These are phyloP conservation scores for Massariosphaeria phaeospora DNA, from an alignment of 495 filamentous ascomycete species.

Conservation along the genomic window DNA sequence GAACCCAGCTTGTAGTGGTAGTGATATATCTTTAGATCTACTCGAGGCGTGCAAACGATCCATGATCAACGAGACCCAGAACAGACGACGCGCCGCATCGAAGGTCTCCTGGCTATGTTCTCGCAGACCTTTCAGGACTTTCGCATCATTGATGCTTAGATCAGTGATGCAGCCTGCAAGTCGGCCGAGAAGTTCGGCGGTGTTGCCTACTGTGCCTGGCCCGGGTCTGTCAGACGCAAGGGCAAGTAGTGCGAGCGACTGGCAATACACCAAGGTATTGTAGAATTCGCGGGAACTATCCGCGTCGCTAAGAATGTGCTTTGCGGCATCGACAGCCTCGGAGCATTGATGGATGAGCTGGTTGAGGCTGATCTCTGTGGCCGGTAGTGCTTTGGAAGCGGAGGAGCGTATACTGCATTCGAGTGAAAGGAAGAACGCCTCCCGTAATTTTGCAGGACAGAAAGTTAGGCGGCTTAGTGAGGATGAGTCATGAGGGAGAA, in stretches of 20 bases:
- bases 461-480: conserved; percentile 18
- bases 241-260: conserved; percentile 17
- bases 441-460: conserved; percentile 23
- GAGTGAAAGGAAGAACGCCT: conserved; percentile 26
- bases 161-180: conserved; percentile 25
- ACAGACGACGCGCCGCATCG: conserved; percentile 22
- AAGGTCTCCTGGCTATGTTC: conserved; percentile 23
- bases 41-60: conserved; percentile 30
- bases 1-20: conserved; percentile 16
- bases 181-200: conserved; percentile 21
- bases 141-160: conserved; percentile 22
- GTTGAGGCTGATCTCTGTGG: conserved; percentile 5
- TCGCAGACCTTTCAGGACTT: conserved; percentile 8
- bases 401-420: conserved; percentile 25
- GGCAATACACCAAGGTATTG: conserved; percentile 23
- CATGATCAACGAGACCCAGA: conserved; percentile 27
- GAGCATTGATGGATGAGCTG: conserved; percentile 19
- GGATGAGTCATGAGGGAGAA: conserved; percentile 17
- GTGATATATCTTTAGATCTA: conserved; percentile 11
- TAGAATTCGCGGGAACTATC: conserved; percentile 20
- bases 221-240: conserved; percentile 26
- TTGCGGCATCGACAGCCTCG: conserved; percentile 14
- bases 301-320: conserved; percentile 14
- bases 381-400: conserved; percentile 3
- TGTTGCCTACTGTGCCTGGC: conserved; percentile 2